Evolutionary conservation across 495 filamentous ascomycete species (phyloP), one percentile per base, ranked within the genome.

Genomic region (Penicillium daleae): DNA sequence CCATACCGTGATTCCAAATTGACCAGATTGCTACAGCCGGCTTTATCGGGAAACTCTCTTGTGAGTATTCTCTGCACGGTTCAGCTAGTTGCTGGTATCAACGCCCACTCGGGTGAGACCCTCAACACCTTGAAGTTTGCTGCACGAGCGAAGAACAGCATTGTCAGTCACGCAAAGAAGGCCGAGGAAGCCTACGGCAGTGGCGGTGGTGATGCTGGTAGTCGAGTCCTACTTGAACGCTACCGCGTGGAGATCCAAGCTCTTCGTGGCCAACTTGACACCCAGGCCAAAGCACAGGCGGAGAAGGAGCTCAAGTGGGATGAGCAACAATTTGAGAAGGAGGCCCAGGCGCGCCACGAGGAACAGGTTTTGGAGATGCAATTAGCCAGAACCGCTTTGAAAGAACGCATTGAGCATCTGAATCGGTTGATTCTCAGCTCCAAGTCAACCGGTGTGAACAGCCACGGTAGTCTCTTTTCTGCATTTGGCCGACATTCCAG

Each of bases 341-440:
- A 95, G 74, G 88, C 90, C 29, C 87, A 92, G 68, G 82, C 88
- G 56, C 89, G 95, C 32, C 96, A 97, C 68, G 93, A 96, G 67
- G 95, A 99, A 71, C 95, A 99, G 72, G 93, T 99, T 82, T 82
- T 98, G 48, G 95, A 98, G 73, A 99, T 99, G 88, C 95, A 99
- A 73, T 83, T 99, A 29, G 95, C 95, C 15, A 86, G 96, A 27
- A 99, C 94, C 2, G 96, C 96, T 6, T 76, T 99, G 53, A 98
- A 99, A 69, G 94, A 98, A 76, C 88, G 95, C 29, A 99, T 99
- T 64, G 93, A 97, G 76, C 95, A 99, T 78, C 84, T 99, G 6
- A 99, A 97, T 74, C 90, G 95, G 22, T 83, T 99, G 12, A 97
- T 99, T 64, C 80, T 99, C 29, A 93, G 90, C 70, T 98, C 95